Evolutionary conservation across 164 flowering plant species (phyloP), one percentile per base, ranked within the genome.

Genomic region (Vitis rotundifolia): DNA sequence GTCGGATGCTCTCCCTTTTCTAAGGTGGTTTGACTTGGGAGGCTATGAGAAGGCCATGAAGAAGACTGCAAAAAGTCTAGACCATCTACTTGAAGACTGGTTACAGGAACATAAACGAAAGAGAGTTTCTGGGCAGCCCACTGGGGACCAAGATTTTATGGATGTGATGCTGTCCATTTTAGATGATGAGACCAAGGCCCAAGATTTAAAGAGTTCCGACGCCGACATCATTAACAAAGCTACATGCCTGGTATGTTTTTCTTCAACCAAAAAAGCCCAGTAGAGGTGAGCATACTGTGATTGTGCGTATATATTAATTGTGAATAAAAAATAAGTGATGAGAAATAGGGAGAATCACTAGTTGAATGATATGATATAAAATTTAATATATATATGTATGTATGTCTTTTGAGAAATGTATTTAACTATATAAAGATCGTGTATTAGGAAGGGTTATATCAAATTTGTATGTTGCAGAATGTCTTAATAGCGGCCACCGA

Each of bases 11-110:
- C 1, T 84, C 53, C 85, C 82, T 1, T 72, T 59, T 16, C 68
- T 84, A 1, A 49, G 74, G 52, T 80, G 79, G 77, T 28, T 82
- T 58, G 88, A 82, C 60, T 37, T 79, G 19, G 76, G 71, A 1
- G 85, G 83, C 14, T 61, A 82, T 14, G 74, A 67, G 77, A 77
- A 47, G 51, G 66, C 28, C 1, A 81, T 81, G 83, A 81, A 84
- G 69, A 69, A 28, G 28, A 74, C 75, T 1, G 81, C 78, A 1
- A 54, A 64, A 47, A 80, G 77, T 2, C 10, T 81, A 3, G 80
- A 80, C 8, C 19, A 13, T 3, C 49, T 80, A 37, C 29, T 68
- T 4, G 59, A 31, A 0, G 63, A 37, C 11, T 81, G 83, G 87
- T 31, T 79, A 11, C 69, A 81, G 1, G 87, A 84, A 29, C 84